phyloP scores from a whole-genome alignment of 306 rosid genomes.

The Senna siamea region DNA sequence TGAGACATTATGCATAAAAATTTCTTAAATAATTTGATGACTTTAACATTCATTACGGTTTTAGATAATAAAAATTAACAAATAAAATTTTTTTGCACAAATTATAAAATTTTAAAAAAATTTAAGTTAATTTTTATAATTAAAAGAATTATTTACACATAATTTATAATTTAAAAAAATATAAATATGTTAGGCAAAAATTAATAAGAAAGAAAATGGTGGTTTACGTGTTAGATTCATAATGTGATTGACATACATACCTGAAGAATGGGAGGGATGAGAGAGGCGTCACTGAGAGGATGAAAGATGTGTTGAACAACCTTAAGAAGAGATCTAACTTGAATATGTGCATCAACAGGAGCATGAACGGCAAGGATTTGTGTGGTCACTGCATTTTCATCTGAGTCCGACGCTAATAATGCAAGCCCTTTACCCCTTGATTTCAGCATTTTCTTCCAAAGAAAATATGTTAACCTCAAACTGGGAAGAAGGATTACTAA shows the following conservation, averaged over 20 bases:
- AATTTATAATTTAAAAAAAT: too few species aligned
- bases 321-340: conserved; percentile 55
- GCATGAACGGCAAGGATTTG: conserved; percentile 55
- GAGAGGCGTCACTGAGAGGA: conserved; percentile 33
- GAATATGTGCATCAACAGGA: conserved; percentile 41
- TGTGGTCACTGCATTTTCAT: conserved; percentile 49
- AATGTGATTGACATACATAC: conserved; percentile 7
- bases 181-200: too few species aligned
- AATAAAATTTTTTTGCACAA: too few species aligned
- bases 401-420: conserved; percentile 48
- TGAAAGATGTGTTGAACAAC: conserved; percentile 55
- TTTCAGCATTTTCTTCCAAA: conserved; percentile 31
- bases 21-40: too few species aligned
- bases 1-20: too few species aligned
- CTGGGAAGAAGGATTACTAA: conserved; percentile 3
- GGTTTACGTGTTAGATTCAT: too few species aligned
- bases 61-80: too few species aligned
- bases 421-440: conserved; percentile 39
- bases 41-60: too few species aligned
- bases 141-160: too few species aligned
- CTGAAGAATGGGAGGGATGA: conserved; percentile 42
- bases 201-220: too few species aligned
- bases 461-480: background rate
- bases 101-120: too few species aligned
- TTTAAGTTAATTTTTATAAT: too few species aligned